Percentiles rank a stretch among this genome's conserved stretches.
These are phyloP conservation scores for Endotrypanum monterogeii DNA, from an alignment of 208 protist species.

Conservation along the genomic window DNA sequence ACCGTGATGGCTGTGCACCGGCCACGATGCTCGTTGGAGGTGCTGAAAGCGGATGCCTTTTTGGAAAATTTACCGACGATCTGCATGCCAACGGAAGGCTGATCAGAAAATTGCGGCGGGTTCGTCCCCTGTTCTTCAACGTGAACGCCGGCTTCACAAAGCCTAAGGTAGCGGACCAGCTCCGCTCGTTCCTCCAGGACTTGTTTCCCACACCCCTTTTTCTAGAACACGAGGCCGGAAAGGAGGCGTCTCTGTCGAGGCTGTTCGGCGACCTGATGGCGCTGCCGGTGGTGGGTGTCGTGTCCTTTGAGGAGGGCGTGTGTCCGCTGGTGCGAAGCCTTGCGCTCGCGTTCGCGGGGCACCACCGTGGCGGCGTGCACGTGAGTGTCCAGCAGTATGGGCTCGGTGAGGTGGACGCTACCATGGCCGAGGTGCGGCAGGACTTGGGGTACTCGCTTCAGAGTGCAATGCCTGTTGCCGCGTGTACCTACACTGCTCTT, in stretches of 20 bases:
- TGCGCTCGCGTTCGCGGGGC: conserved; percentile 38
- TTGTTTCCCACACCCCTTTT: conserved; percentile 30
- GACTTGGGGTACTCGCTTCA: conserved; percentile 19
- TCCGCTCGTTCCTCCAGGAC: conserved; percentile 26
- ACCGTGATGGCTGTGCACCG: conserved; percentile 56
- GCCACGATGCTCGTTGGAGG: conserved; percentile 29
- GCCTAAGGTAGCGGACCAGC: conserved; percentile 13
- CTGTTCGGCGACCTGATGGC: conserved; percentile 44
- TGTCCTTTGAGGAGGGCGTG: conserved; percentile 40
- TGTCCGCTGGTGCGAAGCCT: conserved; percentile 58
- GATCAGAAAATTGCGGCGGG: conserved; percentile 13
- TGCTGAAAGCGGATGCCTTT: conserved; percentile 19
- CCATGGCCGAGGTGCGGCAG: conserved; percentile 18
- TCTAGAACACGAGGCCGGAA: conserved; percentile 22
- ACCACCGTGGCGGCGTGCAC: conserved; percentile 35
- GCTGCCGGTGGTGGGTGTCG: conserved; percentile 48
- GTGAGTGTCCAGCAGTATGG: conserved; percentile 10
- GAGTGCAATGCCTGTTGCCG: conserved; percentile 31
- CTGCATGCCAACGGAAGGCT: conserved; percentile 10
- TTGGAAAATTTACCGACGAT: conserved; percentile 35
- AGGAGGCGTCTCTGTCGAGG: conserved; percentile 2
- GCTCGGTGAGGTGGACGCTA: conserved; percentile 18
- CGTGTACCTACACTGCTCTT: conserved; percentile 26
- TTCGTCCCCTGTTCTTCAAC: conserved; percentile 49
- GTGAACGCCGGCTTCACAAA: conserved; percentile 32